Evolutionary conservation across 108 stramenopile genomes (phyloP).

Genomic region (Nitzschia inconspicua): DNA sequence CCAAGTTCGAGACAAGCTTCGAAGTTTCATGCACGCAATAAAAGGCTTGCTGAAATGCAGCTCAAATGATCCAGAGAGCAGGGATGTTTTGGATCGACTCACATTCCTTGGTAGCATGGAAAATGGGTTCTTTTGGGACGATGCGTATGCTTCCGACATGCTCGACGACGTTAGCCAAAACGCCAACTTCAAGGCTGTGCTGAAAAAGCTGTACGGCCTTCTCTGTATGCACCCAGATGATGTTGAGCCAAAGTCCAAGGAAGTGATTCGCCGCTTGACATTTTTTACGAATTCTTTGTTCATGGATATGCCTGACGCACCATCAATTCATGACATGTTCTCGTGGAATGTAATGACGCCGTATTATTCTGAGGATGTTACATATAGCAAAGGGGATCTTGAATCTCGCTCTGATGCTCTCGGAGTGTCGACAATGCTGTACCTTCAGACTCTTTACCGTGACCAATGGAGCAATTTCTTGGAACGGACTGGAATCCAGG

Average conservation of each 20-base stretch:
- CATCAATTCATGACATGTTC: constrained; percentile 93
- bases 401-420: constrained; percentile 88
- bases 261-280: constrained; percentile 91
- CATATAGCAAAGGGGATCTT: constrained; percentile 89
- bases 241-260: constrained; percentile 94
- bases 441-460: constrained; percentile 94
- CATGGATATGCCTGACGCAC: constrained; percentile 98
- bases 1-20: constrained; percentile 84
- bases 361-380: constrained; percentile 96
- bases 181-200: constrained; percentile 63
- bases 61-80: constrained; percentile 43
- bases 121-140: constrained; percentile 97
- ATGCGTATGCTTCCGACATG: constrained; percentile 88
- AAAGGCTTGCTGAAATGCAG: constrained; percentile 73
- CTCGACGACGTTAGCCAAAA: constrained; percentile 83
- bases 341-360: constrained; percentile 97
- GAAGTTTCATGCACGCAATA: constrained; percentile 68
- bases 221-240: constrained; percentile 89
- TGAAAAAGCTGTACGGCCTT: constrained; percentile 90
- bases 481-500: constrained; percentile 80
- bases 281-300: constrained; percentile 98
- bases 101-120: constrained; percentile 87
- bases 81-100: constrained; percentile 78
- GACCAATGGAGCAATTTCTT: constrained; percentile 95
- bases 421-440: constrained; percentile 93